Evolutionary conservation across 345 rosid species (phyloP).

Genomic region (Populus davidiana): DNA sequence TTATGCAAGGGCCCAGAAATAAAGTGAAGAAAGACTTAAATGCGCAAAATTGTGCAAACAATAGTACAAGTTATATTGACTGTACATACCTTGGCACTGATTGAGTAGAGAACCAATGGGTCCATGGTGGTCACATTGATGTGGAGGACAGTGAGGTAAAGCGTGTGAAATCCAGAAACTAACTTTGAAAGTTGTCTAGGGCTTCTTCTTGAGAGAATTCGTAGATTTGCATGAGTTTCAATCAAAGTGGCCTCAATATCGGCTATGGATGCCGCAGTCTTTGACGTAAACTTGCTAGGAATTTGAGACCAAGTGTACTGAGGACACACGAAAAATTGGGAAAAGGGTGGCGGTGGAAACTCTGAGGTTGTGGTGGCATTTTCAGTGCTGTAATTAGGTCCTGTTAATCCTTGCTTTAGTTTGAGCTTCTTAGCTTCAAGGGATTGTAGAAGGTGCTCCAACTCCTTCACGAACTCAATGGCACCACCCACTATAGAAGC

Average conservation of each 20-base stretch:
- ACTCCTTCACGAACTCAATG: conserved; percentile 82
- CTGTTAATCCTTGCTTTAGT: conserved; percentile 10
- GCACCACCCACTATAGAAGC: conserved; percentile 94
- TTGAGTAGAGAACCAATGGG: conserved; percentile 60
- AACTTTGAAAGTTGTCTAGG: conserved; percentile 56
- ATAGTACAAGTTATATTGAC: neutral
- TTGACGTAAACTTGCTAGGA: conserved; percentile 44
- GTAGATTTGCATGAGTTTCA: conserved; percentile 82
- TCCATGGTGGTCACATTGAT: conserved; percentile 57
- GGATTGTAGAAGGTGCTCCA: conserved; percentile 63
- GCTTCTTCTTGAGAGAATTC: conserved; percentile 58
- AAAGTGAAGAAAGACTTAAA: neutral
- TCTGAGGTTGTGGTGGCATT: neutral
- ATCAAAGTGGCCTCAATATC: conserved; percentile 79
- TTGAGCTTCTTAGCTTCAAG: conserved; percentile 65
- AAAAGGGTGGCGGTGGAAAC: conserved; percentile 28
- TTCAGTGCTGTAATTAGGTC: conserved; percentile 4
- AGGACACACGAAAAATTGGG: conserved; percentile 54
- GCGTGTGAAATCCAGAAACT: conserved; percentile 58
- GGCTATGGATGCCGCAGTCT: conserved; percentile 47
- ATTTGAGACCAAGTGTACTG: conserved; percentile 54
- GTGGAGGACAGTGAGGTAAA: conserved; percentile 69
- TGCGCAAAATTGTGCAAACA: neutral
- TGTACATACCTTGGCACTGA: conserved; percentile 68
- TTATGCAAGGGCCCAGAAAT: neutral